Evolutionary conservation across 2,329 filamentous ascomycete genomes (phyloP).

Genomic region (Ophiosphaerella korrae): DNA sequence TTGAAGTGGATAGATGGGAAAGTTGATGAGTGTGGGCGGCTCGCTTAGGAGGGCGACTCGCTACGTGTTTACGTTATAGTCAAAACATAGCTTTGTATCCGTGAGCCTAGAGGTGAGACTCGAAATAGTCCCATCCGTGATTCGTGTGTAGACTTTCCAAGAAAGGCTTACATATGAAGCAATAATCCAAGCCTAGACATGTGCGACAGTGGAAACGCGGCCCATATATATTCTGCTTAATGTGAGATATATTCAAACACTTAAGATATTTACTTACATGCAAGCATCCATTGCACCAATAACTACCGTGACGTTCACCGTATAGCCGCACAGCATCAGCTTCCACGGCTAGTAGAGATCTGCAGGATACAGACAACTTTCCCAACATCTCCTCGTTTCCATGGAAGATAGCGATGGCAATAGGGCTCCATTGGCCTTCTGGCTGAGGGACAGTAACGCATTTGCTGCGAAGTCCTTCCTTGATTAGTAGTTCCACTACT

Average conservation of each 20-base stretch:
- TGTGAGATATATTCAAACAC: background rate
- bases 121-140: conserved; percentile 8
- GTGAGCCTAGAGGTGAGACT: background rate
- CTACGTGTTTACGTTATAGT: background rate
- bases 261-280: conserved; percentile 13
- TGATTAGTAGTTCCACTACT: conserved; percentile 6
- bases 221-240: conserved; percentile 12
- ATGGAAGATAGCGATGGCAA: conserved; percentile 14
- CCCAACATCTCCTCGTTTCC: conserved; percentile 9
- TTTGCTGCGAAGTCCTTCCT: conserved; percentile 1
- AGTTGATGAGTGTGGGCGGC: too few relatives aligned
- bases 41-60: too few relatives aligned
- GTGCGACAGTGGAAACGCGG: conserved; percentile 11
- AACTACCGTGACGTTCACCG: conserved; percentile 2
- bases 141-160: conserved; percentile 5
- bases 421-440: conserved; percentile 14
- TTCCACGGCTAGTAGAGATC: background rate
- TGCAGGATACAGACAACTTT: conserved; percentile 3
- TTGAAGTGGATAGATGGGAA: too few relatives aligned
- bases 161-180: conserved; percentile 12
- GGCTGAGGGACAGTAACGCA: conserved; percentile 1
- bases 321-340: background rate
- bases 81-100: background rate
- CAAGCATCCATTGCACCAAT: conserved; percentile 10
- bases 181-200: conserved; percentile 10